Evolutionary conservation across 1,139 yeast species (phyloP), one percentile per base, ranked within the genome.

Genomic region (Yamadazyma dendronema): DNA sequence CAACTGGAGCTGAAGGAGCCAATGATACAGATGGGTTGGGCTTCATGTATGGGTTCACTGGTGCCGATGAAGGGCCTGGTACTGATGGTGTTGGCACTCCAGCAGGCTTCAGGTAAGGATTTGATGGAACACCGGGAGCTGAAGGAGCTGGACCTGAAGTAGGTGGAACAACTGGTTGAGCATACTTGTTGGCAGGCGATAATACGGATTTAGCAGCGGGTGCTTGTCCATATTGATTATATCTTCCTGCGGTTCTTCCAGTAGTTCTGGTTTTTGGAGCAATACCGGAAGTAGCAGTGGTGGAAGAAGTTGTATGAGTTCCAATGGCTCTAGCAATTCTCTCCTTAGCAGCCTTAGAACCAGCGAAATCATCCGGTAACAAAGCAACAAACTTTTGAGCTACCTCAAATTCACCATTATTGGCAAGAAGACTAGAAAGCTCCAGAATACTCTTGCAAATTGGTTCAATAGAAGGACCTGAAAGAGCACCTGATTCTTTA

Each of bases 331-430:
- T 81, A 30, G 71, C 52, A 29, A 90, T 83, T 53, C 97, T 81
- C 47, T 87, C 94, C 60, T 81, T 84, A 53, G 87, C 96, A 32
- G 58, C 47, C 31, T 56, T 58, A 40, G 57, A 53, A 4, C 69
- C 74, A 15, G 65, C 72, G 38, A 66, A 59, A 37, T 79, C 83
- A 21, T 56, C 57, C 7, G 97, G 96, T 47, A 90, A 69, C 43
- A 84, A 70, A 37, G 72, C 71, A 52, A 90, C 73, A 50, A 86
- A 79, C 46, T 74, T 76, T 45, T 72, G 76, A 3, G 97, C 97
- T 48, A 92, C 67, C 13, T 83, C 95, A 52, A 87, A 81, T 46
- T 86, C 82, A 17, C 97, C 97, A 54, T 76, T 80, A 28, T 90
- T 81, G 4, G 96, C 84, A 41, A 90, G 81, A 44, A 85, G 67